A percentile compares a stretch with the other conserved stretches of the same genome.
Evolutionary conservation across 1,284 basidiomycete genomes (phyloP).

Genomic region (Melampsora larici-populina): DNA sequence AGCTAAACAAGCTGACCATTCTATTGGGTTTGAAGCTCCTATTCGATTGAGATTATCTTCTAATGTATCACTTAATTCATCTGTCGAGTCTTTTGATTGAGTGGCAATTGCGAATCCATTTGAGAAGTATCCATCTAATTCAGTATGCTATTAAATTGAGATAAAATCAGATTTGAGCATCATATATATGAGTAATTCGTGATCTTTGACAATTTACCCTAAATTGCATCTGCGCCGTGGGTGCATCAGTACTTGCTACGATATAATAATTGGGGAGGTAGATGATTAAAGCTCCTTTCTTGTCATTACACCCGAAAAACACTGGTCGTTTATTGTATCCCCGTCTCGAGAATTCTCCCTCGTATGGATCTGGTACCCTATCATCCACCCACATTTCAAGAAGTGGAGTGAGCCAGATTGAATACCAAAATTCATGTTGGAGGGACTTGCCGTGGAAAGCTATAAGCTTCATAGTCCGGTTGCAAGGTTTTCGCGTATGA

Average conservation of each 20-base stretch:
- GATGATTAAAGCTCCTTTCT: slow-evolving; percentile 17
- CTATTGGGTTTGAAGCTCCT: slow-evolving; percentile 27
- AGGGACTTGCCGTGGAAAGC: slow-evolving; percentile 28
- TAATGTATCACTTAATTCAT: slow-evolving; percentile 28
- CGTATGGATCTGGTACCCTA: slow-evolving; percentile 42
- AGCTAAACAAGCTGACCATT: slow-evolving; percentile 41
- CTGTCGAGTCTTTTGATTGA: slow-evolving; percentile 8
- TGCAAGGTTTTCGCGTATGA: slow-evolving; percentile 33
- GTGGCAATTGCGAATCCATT: slow-evolving; percentile 43
- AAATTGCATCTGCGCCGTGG: slow-evolving; percentile 40
- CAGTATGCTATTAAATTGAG: slow-evolving; percentile 28
- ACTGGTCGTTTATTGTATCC: slow-evolving; percentile 42
- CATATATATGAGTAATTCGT: too few species aligned
- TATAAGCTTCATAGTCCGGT: slow-evolving; percentile 39
- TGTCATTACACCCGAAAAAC: slow-evolving; percentile 39
- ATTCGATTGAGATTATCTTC: slow-evolving; percentile 29
- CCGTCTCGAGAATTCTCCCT: slow-evolving; percentile 37
- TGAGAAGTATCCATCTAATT: slow-evolving; percentile 38
- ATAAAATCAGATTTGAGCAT: not conserved
- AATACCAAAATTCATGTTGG: not conserved
- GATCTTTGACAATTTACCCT: slow-evolving; percentile 15
- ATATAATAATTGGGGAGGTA: slow-evolving; percentile 40
- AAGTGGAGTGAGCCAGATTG: not conserved
- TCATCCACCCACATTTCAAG: not conserved
- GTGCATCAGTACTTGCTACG: slow-evolving; percentile 39